Conservation (phyloP, 495 filamentous ascomycete genomes). For the Viridothelium virens region DNA sequence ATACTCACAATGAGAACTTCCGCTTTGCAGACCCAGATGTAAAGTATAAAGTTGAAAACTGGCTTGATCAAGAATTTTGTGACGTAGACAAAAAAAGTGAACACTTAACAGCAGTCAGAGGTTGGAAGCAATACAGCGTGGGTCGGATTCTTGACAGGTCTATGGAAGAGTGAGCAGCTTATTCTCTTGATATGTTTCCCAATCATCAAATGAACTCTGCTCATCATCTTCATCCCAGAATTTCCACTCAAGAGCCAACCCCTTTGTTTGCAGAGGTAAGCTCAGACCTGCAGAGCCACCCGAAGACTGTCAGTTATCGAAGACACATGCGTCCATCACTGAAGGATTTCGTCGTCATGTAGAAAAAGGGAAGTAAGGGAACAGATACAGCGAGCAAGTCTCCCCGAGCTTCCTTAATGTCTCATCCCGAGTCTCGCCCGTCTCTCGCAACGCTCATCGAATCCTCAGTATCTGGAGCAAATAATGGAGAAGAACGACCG, state of each 20-base stretch:
- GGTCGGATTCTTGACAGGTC: too few species aligned
- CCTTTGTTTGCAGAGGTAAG: too few species aligned
- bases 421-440: background rate
- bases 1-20: background rate
- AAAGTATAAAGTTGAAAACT: background rate
- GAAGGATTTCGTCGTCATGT: background rate
- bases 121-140: too few species aligned
- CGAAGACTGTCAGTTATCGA: background rate
- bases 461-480: background rate
- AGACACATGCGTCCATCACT: background rate
- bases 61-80: background rate
- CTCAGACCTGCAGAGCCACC: too few species aligned
- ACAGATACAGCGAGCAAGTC: background rate
- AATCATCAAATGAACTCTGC: too few species aligned
- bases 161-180: too few species aligned
- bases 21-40: background rate
- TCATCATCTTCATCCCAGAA: too few species aligned
- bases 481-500: background rate
- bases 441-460: background rate
- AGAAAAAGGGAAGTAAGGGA: background rate
- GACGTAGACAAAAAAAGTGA: background rate
- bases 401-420: background rate
- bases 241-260: too few species aligned
- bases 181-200: too few species aligned
- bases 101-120: too few species aligned